Evolutionary conservation across 2,329 filamentous ascomycete species (phyloP).

Genomic region (Juglanconis sp.): DNA sequence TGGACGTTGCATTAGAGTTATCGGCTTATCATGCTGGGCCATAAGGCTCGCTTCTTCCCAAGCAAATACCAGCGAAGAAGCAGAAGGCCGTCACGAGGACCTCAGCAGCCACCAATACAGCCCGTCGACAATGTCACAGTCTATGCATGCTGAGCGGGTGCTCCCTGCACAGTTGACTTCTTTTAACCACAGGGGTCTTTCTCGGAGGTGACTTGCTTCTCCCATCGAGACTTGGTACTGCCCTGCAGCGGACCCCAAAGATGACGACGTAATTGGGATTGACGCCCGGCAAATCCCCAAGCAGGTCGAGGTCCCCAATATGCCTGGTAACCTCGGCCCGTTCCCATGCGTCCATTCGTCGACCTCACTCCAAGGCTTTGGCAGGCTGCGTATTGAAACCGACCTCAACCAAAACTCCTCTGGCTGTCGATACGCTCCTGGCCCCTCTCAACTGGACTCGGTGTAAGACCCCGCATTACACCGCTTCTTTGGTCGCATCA

Average conservation of each 20-base stretch:
- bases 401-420: background rate
- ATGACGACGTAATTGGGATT: constrained; percentile 4
- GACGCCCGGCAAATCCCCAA: constrained; percentile 1
- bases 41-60: background rate
- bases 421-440: constrained; percentile 1
- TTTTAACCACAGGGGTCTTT: background rate
- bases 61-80: background rate
- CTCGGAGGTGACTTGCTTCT: background rate
- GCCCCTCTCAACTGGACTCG: constrained; percentile 4
- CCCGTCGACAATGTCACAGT: too few relatives aligned
- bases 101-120: background rate
- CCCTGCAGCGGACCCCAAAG: background rate
- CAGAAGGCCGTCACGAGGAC: constrained; percentile 5
- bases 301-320: background rate
- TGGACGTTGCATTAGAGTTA: constrained; percentile 9
- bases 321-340: constrained; percentile 2
- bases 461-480: constrained; percentile 5
- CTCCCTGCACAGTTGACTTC: background rate
- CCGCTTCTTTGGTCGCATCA: constrained; percentile 2
- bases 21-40: constrained; percentile 2
- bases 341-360: background rate
- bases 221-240: background rate
- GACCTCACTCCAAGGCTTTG: background rate
- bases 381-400: background rate
- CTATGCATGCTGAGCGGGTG: too few relatives aligned